A percentile compares a stretch with the other conserved stretches of the same genome.
Evolutionary conservation across 2,329 filamentous ascomycete genomes (phyloP).

Genomic region (Daldinia sp.): DNA sequence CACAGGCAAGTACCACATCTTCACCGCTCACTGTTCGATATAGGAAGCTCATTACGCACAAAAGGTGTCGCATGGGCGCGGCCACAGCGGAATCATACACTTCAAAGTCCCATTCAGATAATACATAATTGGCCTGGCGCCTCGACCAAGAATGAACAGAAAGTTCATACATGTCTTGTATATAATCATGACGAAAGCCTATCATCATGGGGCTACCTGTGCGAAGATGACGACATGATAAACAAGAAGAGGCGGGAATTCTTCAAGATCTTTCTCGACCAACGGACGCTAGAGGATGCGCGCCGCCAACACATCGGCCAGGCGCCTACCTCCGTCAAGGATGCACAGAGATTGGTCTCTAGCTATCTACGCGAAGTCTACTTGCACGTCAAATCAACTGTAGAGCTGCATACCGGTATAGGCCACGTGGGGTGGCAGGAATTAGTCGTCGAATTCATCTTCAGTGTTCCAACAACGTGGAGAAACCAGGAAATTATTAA

Average conservation of each 20-base stretch:
- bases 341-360: constrained; percentile 61
- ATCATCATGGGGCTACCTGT: constrained; percentile 66
- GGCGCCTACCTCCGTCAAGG: constrained; percentile 55
- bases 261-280: constrained; percentile 68
- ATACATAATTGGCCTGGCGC: constrained; percentile 67
- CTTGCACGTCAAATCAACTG: constrained; percentile 60
- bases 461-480: constrained; percentile 70
- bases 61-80: constrained; percentile 54
- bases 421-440: constrained; percentile 57
- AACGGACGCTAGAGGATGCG: constrained; percentile 57
- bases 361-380: constrained; percentile 65
- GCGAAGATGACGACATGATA: constrained; percentile 58
- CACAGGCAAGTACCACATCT: constrained; percentile 52
- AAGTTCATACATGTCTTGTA: constrained; percentile 64
- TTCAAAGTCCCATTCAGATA: constrained; percentile 58
- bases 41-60: constrained; percentile 58
- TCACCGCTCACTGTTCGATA: background rate
- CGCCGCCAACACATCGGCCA: constrained; percentile 59
- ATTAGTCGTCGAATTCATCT: constrained; percentile 64
- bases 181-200: constrained; percentile 58
- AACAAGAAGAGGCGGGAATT: constrained; percentile 59
- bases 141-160: constrained; percentile 65
- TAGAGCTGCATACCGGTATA: constrained; percentile 57
- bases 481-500: constrained; percentile 63
- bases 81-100: constrained; percentile 49